Base-by-base conservation (phyloP, 1,284 basidiomycete genomes). In the Melampsora allii-populina region DNA sequence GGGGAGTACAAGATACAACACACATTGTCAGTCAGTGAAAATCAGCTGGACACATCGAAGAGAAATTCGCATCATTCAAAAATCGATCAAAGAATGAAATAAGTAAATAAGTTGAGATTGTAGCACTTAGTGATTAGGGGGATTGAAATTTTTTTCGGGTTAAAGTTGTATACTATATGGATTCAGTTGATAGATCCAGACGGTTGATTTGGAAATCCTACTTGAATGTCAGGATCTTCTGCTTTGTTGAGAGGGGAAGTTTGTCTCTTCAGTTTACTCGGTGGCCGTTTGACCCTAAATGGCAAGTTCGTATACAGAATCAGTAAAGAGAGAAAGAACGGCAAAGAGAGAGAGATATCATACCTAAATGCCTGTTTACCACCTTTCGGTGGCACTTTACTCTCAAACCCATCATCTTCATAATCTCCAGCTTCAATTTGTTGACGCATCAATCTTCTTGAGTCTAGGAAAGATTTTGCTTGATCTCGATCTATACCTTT, bases 351-450 rank as follows among this genome's bases (percentile, higher is more conserved):
- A 56, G 53, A 27, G 17, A 29, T 48, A 48, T 27, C 10, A 21
- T 59, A 74, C 71, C 71, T 56, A 24, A 74, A 74, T 6, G 71
- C 71, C 48, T 74, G 71, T 45, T 66, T 74, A 17, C 71, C 71
- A 24, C 71, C 71, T 66, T 74, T 74, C 6, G 71, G 71, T 24
- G 71, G 71, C 14, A 74, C 71, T 42, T 74, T 74, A 58, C 71
- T 74, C 39, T 74, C 63, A 48, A 74, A 74, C 39, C 71, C 71
- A 66, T 74, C 71, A 74, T 74, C 71, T 46, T 74, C 71, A 48
- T 65, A 74, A 45, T 74, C 71, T 9, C 71, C 71, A 24, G 71
- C 71, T 29, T 74, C 71, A 19, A 74, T 74, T 19, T 66, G 59
- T 5, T 33, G 24, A 50, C 64, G 64, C 53, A 74, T 74, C n/a